Evolutionary conservation across 2,329 filamentous ascomycete genomes (phyloP).

Genomic region (Ceratocystis diversiconidia): DNA sequence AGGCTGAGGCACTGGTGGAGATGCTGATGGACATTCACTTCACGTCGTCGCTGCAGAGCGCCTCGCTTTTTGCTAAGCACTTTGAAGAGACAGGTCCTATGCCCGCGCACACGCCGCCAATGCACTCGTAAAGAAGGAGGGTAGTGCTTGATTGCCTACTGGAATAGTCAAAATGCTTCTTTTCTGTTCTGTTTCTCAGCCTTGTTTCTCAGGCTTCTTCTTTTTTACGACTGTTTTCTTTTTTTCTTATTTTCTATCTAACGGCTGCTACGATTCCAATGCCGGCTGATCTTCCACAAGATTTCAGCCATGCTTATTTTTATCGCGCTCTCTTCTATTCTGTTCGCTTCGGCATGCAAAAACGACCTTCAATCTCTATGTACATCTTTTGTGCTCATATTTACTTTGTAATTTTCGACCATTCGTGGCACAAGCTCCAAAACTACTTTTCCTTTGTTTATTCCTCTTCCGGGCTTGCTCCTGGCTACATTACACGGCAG

Average conservation of each 20-base stretch:
- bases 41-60: conserved; percentile 20
- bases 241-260: neutral
- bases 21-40: conserved; percentile 38
- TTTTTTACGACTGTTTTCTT: conserved; percentile 14
- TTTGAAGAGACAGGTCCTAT: conserved; percentile 30
- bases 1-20: conserved; percentile 40
- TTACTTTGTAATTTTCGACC: neutral
- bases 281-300: conserved; percentile 3
- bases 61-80: conserved; percentile 21
- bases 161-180: neutral
- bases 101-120: conserved; percentile 22
- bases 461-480: neutral
- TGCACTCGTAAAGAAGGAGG: conserved; percentile 9
- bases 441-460: neutral
- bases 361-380: neutral
- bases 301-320: conserved; percentile 3
- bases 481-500: conserved; percentile 4
- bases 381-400: neutral
- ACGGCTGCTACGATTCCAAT: conserved; percentile 16
- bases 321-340: neutral
- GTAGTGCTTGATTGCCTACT: neutral
- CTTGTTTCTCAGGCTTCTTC: neutral
- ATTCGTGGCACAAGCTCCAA: neutral
- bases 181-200: neutral
- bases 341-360: neutral